These are phyloP conservation scores for Xylariaceae sp. DNA, from an alignment of 2,329 filamentous ascomycete species.

Conservation along the genomic window DNA sequence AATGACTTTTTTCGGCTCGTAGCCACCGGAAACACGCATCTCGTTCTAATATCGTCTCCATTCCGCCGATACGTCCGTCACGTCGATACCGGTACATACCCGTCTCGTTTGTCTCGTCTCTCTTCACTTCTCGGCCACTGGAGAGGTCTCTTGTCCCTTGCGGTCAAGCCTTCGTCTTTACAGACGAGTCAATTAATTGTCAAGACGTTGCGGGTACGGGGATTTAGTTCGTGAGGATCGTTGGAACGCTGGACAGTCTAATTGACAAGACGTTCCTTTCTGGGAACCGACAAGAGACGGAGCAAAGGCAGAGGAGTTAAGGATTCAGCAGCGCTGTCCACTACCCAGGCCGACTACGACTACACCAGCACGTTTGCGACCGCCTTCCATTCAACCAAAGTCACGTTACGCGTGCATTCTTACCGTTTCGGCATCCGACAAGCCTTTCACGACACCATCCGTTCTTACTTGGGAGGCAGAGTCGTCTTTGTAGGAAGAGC, in stretches of 20 bases:
- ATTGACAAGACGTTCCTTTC: constrained; percentile 10
- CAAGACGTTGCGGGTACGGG: constrained; percentile 4
- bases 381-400: constrained; percentile 24
- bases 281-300: constrained; percentile 23
- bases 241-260: background rate
- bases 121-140: constrained; percentile 5
- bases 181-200: constrained; percentile 11
- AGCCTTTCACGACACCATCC: constrained; percentile 11
- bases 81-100: constrained; percentile 10
- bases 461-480: background rate
- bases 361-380: constrained; percentile 19
- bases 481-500: background rate
- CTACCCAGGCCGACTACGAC: constrained; percentile 20
- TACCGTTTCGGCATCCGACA: constrained; percentile 13
- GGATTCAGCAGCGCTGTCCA: constrained; percentile 53
- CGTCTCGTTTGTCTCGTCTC: constrained; percentile 21
- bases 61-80: constrained; percentile 16
- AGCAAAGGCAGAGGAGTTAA: constrained; percentile 27
- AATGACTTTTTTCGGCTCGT: constrained; percentile 26
- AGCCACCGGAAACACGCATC: constrained; percentile 23
- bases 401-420: constrained; percentile 17
- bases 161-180: background rate
- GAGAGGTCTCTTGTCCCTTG: background rate
- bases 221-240: constrained; percentile 7
- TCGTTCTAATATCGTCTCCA: constrained; percentile 25